Percentiles rank a stretch among this genome's conserved stretches.
Evolutionary conservation across 208 protist species (phyloP).

Genomic region (Tritrichomonas musculus): DNA sequence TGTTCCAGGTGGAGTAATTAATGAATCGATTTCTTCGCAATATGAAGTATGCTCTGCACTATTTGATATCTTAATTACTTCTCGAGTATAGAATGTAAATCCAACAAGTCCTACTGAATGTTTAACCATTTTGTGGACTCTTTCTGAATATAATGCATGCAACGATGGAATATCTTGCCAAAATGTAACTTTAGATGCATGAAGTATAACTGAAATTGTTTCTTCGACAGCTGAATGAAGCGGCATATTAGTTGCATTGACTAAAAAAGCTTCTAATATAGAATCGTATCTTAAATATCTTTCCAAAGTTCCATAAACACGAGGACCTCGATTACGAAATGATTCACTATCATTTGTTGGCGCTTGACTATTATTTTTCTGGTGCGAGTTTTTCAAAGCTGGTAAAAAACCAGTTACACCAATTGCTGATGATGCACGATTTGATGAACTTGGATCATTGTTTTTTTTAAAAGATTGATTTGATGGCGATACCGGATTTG

Average conservation of each 20-base stretch:
- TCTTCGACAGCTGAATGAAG: not conserved
- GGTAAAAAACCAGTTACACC: no score
- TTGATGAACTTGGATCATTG: no score
- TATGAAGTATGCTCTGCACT: not conserved
- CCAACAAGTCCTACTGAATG: not conserved
- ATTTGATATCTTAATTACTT: not conserved
- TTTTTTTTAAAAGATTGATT: no score
- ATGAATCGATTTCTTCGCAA: not conserved
- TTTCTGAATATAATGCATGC: not conserved
- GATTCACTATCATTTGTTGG: no score
- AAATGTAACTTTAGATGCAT: not conserved
- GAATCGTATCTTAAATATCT: not conserved
- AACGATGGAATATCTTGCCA: constrained; percentile 30
- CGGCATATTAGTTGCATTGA: not conserved
- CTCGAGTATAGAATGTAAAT: not conserved
- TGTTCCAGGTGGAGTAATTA: not conserved
- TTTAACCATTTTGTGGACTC: not conserved
- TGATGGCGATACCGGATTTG: no score
- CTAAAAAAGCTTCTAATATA: not conserved
- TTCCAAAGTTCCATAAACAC: no score
- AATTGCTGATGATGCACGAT: no score
- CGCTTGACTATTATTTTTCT: no score
- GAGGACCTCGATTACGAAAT: no score
- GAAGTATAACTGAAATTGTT: not conserved
- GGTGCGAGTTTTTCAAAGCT: no score